These are phyloP conservation scores for Effrenium voratum DNA, from an alignment of 73 alveolate genomes.

Conservation along the genomic window DNA sequence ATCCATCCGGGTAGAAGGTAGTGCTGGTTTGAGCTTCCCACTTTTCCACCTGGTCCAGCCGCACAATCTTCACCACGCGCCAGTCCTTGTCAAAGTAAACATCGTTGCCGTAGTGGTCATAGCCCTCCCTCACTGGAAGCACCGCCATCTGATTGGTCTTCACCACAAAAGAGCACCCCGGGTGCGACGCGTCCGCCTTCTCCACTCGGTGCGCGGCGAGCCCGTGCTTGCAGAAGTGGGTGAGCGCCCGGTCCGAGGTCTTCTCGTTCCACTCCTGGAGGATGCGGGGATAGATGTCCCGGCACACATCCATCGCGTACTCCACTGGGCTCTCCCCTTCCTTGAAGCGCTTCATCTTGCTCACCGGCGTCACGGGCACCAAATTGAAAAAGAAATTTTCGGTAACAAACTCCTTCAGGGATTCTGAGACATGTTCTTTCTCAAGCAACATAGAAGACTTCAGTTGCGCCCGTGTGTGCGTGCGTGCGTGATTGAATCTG, in stretches of 20 bases:
- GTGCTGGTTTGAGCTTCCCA: background rate
- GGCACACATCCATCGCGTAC: background rate
- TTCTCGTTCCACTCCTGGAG: conserved; percentile 12
- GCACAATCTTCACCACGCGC: background rate
- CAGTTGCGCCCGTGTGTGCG: too few species aligned
- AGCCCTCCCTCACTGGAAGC: conserved; percentile 11
- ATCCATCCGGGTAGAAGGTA: conserved; percentile 8
- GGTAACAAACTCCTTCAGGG: conserved; percentile 2
- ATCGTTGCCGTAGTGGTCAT: background rate
- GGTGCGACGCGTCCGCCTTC: background rate
- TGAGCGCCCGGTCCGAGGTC: conserved; percentile 26
- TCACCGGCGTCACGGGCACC: background rate
- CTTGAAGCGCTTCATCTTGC: background rate
- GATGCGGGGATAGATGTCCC: conserved; percentile 16
- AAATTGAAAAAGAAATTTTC: background rate
- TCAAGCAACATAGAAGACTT: too few species aligned
- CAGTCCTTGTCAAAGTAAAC: conserved; percentile 1
- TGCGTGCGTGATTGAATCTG: too few species aligned
- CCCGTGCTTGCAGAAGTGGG: conserved; percentile 7
- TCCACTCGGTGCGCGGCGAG: conserved; percentile 24
- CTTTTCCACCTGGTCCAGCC: background rate
- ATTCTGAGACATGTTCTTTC: too few species aligned
- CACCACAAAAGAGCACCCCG: conserved; percentile 7
- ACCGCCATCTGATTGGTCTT: background rate
- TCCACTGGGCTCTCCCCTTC: conserved; percentile 20